Base-by-base conservation (phyloP, 106 monocot species). In the Dioscorea alata region DNA sequence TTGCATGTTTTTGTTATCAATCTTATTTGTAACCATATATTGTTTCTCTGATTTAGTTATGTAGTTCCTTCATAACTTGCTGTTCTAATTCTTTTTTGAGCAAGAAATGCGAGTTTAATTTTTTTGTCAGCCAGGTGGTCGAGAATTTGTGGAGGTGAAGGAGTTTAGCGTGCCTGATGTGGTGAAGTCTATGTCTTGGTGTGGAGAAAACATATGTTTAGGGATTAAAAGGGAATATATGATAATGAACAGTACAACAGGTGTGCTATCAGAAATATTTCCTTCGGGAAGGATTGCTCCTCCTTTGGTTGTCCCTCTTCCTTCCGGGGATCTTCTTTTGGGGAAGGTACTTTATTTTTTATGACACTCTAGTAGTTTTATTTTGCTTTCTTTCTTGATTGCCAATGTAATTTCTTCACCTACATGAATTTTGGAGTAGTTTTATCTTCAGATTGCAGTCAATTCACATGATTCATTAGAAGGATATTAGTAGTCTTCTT, bases 131-230 rank as follows among this genome's bases (percentile, higher is more conserved):
- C 12, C 67, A 87, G 99, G 99, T 83, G 93, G 87, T 18, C 80
- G 99, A 62, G 99, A 93, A 73, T 90, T 99, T 74, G 83, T 90
- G 54, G 99, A 99, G 73, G 87, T 99, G 60, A 99, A 93, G 81
- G 99, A 99, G 67, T 83, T 99, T 78, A 78, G 83, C 18, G 83
- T 99, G 57, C 74, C 93, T 9, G 99, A 99, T 80, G 56, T 64
- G 12, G 87, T 90, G 75, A 89, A 88, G 50, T 99, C 93, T 50
- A 99, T 99, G 90, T 85, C 93, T 59, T 99, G 99, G 93, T 88
- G 99, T 35, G 93, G 93, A 34, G 99, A 99, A 16, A 99, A 99
- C 73, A 99, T 99, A 79, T 93, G 99, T 65, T 33, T 99, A 60
- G 99, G 99, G 10, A 85, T 90, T n/a, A 90, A 74, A 72, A 90